A percentile compares a stretch with the other conserved stretches of the same genome.
These are phyloP conservation scores for Trichosporon faecale DNA, from an alignment of 1,284 basidiomycete genomes.

Conservation along the genomic window DNA sequence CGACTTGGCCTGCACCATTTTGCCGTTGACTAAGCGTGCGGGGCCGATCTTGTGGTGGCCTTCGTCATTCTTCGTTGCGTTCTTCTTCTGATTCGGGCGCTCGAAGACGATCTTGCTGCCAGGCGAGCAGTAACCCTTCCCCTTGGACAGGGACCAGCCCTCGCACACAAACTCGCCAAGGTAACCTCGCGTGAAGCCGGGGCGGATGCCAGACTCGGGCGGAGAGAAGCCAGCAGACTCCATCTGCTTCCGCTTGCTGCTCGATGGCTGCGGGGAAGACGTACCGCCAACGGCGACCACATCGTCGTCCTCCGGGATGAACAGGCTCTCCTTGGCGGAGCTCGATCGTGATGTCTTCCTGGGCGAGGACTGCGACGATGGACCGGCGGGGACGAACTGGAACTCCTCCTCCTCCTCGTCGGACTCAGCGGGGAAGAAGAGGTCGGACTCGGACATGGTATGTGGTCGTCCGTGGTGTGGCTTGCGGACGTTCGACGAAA, in stretches of 20 bases:
- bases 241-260: background rate
- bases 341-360: background rate
- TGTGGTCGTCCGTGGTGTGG: background rate
- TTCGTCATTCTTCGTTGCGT: conserved; percentile 19
- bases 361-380: background rate
- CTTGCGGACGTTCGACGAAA: background rate
- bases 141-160: conserved; percentile 52
- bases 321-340: conserved; percentile 17
- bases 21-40: conserved; percentile 45
- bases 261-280: background rate
- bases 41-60: conserved; percentile 34
- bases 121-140: conserved; percentile 50
- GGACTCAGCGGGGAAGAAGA: conserved; percentile 30
- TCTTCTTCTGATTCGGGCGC: conserved; percentile 36
- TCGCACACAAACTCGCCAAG: conserved; percentile 52
- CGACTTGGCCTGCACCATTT: conserved; percentile 40
- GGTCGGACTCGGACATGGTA: conserved; percentile 16
- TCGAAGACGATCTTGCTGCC: conserved; percentile 48
- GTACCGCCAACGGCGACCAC: background rate
- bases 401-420: conserved; percentile 20
- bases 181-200: conserved; percentile 41
- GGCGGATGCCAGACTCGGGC: conserved; percentile 20
- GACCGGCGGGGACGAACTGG: background rate
- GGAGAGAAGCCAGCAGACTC: background rate
- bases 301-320: conserved; percentile 19